These are phyloP conservation scores for Geotrichum candidum DNA, from an alignment of 1,139 yeast genomes.

Conservation along the genomic window DNA sequence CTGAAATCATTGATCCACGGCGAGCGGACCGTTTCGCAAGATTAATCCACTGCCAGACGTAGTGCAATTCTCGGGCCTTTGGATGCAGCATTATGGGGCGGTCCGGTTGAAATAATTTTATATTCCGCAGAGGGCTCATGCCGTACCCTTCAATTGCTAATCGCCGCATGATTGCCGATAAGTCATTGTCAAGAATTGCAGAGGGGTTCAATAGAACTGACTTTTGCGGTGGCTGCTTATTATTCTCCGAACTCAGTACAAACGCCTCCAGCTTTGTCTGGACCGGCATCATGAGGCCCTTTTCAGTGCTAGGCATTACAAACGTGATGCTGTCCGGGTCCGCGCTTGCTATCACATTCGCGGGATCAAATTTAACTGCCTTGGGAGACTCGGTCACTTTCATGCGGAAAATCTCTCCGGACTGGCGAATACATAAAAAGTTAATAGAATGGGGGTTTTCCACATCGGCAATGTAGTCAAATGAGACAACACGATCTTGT, in stretches of 20 bases:
- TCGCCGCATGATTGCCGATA: slow-evolving; percentile 47
- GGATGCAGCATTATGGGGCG: slow-evolving; percentile 45
- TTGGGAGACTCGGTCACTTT: slow-evolving; percentile 64
- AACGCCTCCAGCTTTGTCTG: slow-evolving; percentile 1
- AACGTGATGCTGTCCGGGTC: slow-evolving; percentile 54
- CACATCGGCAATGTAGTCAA: slow-evolving; percentile 69
- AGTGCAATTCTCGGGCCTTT: slow-evolving; percentile 48
- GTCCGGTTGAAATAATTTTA: not conserved
- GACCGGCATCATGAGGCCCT: not conserved
- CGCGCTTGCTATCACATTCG: slow-evolving; percentile 60
- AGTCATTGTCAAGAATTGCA: slow-evolving; percentile 32
- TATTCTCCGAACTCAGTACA: slow-evolving; percentile 28
- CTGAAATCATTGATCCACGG: not conserved
- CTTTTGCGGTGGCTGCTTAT: not conserved
- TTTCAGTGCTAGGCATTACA: slow-evolving; percentile 8
- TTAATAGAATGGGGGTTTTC: slow-evolving; percentile 40
- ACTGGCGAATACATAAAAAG: slow-evolving; percentile 80
- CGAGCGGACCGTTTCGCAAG: slow-evolving; percentile 52
- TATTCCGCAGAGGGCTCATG: slow-evolving; percentile 57
- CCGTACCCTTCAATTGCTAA: slow-evolving; percentile 75
- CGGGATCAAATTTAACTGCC: slow-evolving; percentile 59
- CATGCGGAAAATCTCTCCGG: slow-evolving; percentile 83
- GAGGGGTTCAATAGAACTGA: slow-evolving; percentile 17
- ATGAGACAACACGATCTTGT: slow-evolving; percentile 68
- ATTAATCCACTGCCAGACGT: slow-evolving; percentile 87